Evolutionary conservation across 2,329 filamentous ascomycete genomes (phyloP), one percentile per base, ranked within the genome.

Genomic region (Venturia asperata): DNA sequence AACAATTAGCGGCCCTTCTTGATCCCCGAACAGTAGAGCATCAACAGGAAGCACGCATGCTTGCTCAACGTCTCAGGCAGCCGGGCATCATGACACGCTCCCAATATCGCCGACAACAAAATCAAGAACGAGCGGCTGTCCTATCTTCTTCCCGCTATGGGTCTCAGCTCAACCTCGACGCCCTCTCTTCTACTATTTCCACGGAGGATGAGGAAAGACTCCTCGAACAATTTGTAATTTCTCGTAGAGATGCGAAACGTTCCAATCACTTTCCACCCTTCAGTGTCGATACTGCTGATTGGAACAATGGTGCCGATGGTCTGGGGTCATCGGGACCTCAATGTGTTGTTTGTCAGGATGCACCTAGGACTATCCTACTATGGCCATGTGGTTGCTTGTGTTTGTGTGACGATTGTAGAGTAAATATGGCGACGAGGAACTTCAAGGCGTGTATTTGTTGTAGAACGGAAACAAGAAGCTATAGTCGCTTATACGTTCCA

Each of bases 361-460:
- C 85, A n/a, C 87, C 92, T 3, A 83, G 94, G 21, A 95, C 90
- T 9, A 89, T 97, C 67, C 89, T 99, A 64, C 88, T 96, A 1
- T 97, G 94, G 94, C 94, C 94, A 0, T 99, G 94, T 74, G 89
- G 94, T 2, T 99, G 94, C 74, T 82, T 99, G 66, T 93, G 91
- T 70, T 82, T 97, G 15, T 97, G 94, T 74, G 94, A 99, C 74
- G 94, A 97, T 70, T 97, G 94, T 74, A 83, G 94, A 41, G 90
- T 97, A 43, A 93, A 91, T 55, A 81, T 97, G 68, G 94, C 94
- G 3, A 92, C 96, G 86, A 95, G 97, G 74, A 97, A 97, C 74
- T 97, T 96, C 74, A 91, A 92, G 68, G 95, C 91, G 73, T 99
- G 94, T 74, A 92, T 97, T 47, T 97, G 93, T 72, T 97, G 94